phyloP scores from a whole-genome alignment of 163 green algal genomes.

The Volvox carteri region DNA sequence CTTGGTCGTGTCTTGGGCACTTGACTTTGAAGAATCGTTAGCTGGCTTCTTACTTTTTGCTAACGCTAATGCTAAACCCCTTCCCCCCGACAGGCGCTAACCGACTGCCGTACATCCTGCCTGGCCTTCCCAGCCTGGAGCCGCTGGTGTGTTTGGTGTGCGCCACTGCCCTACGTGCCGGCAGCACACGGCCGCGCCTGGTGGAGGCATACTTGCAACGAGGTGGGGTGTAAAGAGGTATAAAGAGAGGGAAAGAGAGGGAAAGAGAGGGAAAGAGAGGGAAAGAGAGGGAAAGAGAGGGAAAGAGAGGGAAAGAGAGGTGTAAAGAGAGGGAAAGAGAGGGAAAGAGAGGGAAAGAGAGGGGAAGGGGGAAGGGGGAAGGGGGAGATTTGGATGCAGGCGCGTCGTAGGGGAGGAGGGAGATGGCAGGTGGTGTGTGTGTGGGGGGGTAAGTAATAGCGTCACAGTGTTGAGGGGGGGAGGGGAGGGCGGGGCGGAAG shows the following conservation, averaged over 20 bases:
- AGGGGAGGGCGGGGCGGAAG: too few species aligned
- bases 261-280: neutral
- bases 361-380: neutral
- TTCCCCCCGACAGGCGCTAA: neutral
- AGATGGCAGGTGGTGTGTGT: neutral
- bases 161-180: neutral
- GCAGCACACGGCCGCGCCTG: neutral
- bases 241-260: too few species aligned
- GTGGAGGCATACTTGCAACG: neutral
- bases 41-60: too few species aligned
- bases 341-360: neutral
- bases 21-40: too few species aligned
- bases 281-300: neutral
- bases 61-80: neutral
- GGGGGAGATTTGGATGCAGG: too few species aligned
- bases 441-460: neutral
- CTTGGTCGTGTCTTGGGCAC: too few species aligned
- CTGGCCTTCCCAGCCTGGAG: conserved; percentile 32
- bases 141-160: conserved; percentile 42
- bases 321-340: neutral
- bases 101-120: conserved; percentile 7
- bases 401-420: too few species aligned
- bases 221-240: neutral
- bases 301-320: neutral
- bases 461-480: too few species aligned